A percentile compares a stretch with the other conserved stretches of the same genome.
Evolutionary conservation across 2,329 filamentous ascomycete genomes (phyloP).

Genomic region (Gnomoniopsis sp.): DNA sequence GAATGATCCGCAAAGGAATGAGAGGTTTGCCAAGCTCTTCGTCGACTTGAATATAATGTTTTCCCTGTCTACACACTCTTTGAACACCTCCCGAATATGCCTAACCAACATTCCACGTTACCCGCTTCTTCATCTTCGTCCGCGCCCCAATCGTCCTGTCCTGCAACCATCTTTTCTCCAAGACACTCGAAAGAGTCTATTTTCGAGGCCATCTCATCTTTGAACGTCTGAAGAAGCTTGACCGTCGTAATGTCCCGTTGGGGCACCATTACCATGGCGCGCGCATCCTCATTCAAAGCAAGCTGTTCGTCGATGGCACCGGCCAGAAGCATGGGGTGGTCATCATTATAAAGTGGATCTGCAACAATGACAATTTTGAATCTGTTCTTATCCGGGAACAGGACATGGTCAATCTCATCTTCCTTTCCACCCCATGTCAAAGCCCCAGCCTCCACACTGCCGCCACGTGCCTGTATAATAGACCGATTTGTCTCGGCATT

Average conservation of each 20-base stretch:
- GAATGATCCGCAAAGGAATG: background rate
- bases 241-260: constrained; percentile 66
- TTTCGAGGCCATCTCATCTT: constrained; percentile 53
- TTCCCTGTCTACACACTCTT: background rate
- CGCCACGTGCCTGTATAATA: constrained; percentile 52
- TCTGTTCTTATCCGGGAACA: constrained; percentile 43
- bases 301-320: constrained; percentile 69
- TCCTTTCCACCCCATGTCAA: constrained; percentile 69
- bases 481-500: constrained; percentile 67
- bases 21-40: background rate
- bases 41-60: constrained; percentile 13
- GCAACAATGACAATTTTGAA: constrained; percentile 76
- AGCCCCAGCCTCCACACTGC: constrained; percentile 57
- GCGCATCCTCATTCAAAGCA: constrained; percentile 49
- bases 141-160: constrained; percentile 70
- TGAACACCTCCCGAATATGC: constrained; percentile 43
- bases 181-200: constrained; percentile 46
- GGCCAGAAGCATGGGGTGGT: constrained; percentile 73
- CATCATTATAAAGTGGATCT: constrained; percentile 82
- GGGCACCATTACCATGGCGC: constrained; percentile 78
- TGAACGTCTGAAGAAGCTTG: constrained; percentile 61
- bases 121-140: constrained; percentile 38
- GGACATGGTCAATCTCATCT: constrained; percentile 41
- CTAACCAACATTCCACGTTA: constrained; percentile 66
- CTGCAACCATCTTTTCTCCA: constrained; percentile 60